Conservation (phyloP, 305 asterid species). For the Fraxinus nigra region DNA sequence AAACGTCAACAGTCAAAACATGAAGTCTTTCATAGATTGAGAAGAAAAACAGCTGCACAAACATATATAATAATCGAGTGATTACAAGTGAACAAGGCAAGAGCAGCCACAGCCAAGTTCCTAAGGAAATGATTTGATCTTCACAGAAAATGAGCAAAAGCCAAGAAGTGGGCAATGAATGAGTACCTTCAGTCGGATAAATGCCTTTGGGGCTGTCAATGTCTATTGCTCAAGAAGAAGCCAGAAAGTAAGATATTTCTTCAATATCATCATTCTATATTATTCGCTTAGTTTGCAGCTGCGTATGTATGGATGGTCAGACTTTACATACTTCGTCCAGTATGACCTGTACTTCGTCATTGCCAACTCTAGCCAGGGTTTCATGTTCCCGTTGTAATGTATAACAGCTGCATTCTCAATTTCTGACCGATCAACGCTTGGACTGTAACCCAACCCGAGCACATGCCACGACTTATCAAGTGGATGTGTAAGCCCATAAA, state of each 20-base stretch:
- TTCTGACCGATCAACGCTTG: conserved; percentile 71
- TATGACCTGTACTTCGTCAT: conserved; percentile 87
- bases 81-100: conserved; percentile 25
- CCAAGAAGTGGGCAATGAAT: conserved; percentile 18
- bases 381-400: conserved; percentile 97
- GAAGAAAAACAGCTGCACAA: conserved; percentile 21
- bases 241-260: conserved; percentile 22
- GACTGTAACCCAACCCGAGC: conserved; percentile 93
- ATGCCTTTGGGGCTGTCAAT: conserved; percentile 16
- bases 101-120: conserved; percentile 22
- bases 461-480: conserved; percentile 98
- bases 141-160: conserved; percentile 25
- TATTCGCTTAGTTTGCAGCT: conserved; percentile 77
- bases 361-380: conserved; percentile 97
- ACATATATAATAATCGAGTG: conserved; percentile 16
- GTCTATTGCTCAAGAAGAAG: conserved; percentile 19
- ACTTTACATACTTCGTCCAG: conserved; percentile 86
- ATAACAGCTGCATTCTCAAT: conserved; percentile 92
- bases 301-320: conserved; percentile 74
- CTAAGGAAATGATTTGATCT: conserved; percentile 23
- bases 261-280: conserved; percentile 22
- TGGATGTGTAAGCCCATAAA: conserved; percentile 90
- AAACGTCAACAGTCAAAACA: background rate
- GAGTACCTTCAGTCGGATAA: conserved; percentile 22
- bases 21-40: background rate